Conservation (phyloP, 306 rosid genomes). For the Citrullus amarus region DNA sequence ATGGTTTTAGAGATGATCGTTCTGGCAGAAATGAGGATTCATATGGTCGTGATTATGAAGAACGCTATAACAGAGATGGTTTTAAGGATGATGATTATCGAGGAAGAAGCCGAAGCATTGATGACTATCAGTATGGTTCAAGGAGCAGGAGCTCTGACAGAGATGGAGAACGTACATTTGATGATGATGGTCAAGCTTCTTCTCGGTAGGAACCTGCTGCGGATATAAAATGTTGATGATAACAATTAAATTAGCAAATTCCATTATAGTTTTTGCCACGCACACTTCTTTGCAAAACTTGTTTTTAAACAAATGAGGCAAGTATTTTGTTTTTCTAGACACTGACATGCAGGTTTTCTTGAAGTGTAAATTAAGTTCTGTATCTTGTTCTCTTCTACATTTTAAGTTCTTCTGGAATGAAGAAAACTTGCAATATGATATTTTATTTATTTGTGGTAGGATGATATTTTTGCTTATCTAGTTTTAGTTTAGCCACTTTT, state of each 20-base stretch:
- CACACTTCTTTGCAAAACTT: neutral
- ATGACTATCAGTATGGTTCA: slow-evolving; percentile 47
- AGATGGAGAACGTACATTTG: slow-evolving; percentile 47
- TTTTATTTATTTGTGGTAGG: neutral
- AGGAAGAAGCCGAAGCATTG: slow-evolving; percentile 75
- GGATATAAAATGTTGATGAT: neutral
- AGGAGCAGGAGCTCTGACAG: slow-evolving; percentile 82
- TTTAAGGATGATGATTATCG: slow-evolving; percentile 65
- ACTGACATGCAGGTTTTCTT: neutral
- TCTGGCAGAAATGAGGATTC: slow-evolving; percentile 33
- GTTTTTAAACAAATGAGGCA: neutral
- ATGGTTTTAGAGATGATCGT: slow-evolving; percentile 71
- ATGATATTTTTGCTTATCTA: neutral
- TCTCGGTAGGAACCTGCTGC: slow-evolving; percentile 42
- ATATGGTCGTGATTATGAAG: slow-evolving; percentile 60
- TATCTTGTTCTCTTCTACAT: neutral
- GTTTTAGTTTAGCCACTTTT: neutral
- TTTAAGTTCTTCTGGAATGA: neutral
- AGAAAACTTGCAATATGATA: neutral
- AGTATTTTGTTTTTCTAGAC: neutral
- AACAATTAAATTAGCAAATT: neutral
- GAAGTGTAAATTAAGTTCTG: neutral
- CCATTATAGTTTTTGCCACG: neutral
- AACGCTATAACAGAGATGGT: slow-evolving; percentile 50
- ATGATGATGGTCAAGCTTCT: slow-evolving; percentile 81